Base-by-base conservation (phyloP, 129 eudicot genomes). In the Logfia minima region DNA sequence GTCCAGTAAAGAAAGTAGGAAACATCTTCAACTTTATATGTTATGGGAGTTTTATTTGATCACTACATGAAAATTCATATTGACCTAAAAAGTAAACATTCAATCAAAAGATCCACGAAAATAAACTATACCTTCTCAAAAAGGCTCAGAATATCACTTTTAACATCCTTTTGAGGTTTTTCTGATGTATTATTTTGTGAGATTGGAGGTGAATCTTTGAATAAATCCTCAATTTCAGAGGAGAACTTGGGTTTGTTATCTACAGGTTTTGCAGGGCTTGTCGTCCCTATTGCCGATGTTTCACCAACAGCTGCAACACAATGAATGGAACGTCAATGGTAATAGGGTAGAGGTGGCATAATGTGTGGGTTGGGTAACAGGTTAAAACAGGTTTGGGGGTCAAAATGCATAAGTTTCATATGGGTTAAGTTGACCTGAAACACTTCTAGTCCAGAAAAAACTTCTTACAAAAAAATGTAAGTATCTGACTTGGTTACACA, bases 111-210 rank as follows among this genome's bases (percentile, higher is more conserved):
- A 35, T 37, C 24, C 8, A 21, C 14, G 7, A 31, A 18, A 37
- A 48, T 43, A 13, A 68, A 70, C 59, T 74, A 76, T 75, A 93
- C 93, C 97, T 89, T 94, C 81, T 94, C 96, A 62, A 94, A 94
- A 64, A 94, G 97, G 85, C 92, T 91, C 94, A 94, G 83, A 28
- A 94, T 94, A 80, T 94, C 99, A 83, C 80, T 84, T 85, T 89
- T 94, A 43, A 91, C 90, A 82, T 94, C 99, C 71, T 87, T 93
- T 52, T 88, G 90, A 77, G 92, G 92, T 75, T 88, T 90, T 65
- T 16, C 86, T 29, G 84, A 45, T 69, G 43, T 72, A 55, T 71
- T 65, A 55, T 76, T 35, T 76, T 86, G 85, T 73, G 85, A 75
- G 73, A 85, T 77, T 72, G 92, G 56, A 74, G 92, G 80, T 14